Evolutionary conservation across 225 moss, liverwort and hornwort species (phyloP).

Genomic region (Sphagnum contortum): DNA sequence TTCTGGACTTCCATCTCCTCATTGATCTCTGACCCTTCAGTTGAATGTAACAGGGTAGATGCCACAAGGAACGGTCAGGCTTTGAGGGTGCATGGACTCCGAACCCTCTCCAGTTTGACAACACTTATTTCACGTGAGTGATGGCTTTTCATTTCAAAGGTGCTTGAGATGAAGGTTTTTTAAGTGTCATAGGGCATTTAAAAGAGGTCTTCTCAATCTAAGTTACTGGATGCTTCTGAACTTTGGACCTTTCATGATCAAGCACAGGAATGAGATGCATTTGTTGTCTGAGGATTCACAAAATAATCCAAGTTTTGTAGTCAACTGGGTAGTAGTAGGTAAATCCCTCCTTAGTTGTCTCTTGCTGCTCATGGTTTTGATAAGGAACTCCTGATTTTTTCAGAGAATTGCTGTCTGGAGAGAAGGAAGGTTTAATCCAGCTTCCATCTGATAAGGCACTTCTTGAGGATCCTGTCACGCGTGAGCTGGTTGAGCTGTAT

Average conservation of each 20-base stretch:
- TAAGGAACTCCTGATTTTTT: neutral
- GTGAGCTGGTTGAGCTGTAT: constrained; percentile 23
- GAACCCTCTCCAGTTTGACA: constrained; percentile 38
- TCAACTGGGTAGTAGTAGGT: neutral
- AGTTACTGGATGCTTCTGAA: no score
- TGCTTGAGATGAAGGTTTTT: neutral
- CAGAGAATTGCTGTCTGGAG: constrained; percentile 26
- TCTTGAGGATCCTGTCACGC: constrained; percentile 27
- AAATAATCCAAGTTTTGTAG: no score
- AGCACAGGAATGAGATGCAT: no score
- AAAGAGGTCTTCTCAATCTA: no score
- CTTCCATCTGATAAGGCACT: constrained; percentile 41
- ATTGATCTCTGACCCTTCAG: no score
- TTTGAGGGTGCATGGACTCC: constrained; percentile 48
- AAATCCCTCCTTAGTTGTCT: neutral
- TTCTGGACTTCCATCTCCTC: no score
- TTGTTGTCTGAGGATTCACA: no score
- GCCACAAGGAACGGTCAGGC: constrained; percentile 44
- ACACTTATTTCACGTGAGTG: constrained; percentile 40
- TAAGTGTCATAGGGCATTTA: neutral
- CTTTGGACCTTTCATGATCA: no score
- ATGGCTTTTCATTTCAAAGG: neutral
- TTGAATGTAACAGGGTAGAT: neutral
- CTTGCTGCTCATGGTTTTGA: no score
- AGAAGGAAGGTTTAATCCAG: constrained; percentile 27